Conservation (phyloP, 2,329 filamentous ascomycete genomes). For the Penicillium sp. region DNA sequence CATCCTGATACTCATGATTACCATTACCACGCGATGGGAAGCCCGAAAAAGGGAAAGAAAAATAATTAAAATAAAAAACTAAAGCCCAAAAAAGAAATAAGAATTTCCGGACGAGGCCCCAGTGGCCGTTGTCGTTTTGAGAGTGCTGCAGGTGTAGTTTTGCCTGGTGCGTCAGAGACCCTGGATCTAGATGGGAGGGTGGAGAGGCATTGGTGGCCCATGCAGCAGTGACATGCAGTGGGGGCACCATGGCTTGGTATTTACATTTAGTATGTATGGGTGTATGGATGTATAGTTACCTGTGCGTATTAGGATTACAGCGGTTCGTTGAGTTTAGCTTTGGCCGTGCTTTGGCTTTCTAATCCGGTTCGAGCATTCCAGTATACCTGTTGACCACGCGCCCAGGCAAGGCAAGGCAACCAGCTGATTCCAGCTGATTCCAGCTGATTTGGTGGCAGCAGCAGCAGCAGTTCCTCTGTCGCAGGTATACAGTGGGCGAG, state of each 20-base stretch:
- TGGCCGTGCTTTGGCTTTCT: not conserved
- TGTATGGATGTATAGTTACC: not conserved
- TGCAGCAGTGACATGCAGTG: conserved; percentile 35
- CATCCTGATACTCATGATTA: conserved; percentile 16
- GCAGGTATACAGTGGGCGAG: conserved; percentile 15
- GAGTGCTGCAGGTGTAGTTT: conserved; percentile 47
- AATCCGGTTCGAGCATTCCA: not conserved
- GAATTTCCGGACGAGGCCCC: conserved; percentile 16
- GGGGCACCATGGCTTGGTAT: conserved; percentile 18
- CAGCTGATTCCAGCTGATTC: not conserved
- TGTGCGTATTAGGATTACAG: not conserved
- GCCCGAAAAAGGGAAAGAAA: conserved; percentile 17
- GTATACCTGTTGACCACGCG: conserved; percentile 2
- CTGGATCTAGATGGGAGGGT: conserved; percentile 46
- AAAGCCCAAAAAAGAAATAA: conserved; percentile 21
- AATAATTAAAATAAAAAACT: conserved; percentile 13
- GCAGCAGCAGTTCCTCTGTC: conserved; percentile 2
- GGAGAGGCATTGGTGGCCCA: conserved; percentile 42
- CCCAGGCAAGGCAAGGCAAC: conserved; percentile 6
- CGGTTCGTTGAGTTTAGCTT: not conserved
- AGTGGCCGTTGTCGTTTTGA: conserved; percentile 43
- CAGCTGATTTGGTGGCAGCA: no score
- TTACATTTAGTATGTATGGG: conserved; percentile 2
- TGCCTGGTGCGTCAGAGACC: conserved; percentile 48
- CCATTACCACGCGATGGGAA: conserved; percentile 13